A percentile compares a stretch with the other conserved stretches of the same genome.
Evolutionary conservation across 192 early-diverging fungal species (phyloP).

Genomic region (Paraglomus brasilianum): DNA sequence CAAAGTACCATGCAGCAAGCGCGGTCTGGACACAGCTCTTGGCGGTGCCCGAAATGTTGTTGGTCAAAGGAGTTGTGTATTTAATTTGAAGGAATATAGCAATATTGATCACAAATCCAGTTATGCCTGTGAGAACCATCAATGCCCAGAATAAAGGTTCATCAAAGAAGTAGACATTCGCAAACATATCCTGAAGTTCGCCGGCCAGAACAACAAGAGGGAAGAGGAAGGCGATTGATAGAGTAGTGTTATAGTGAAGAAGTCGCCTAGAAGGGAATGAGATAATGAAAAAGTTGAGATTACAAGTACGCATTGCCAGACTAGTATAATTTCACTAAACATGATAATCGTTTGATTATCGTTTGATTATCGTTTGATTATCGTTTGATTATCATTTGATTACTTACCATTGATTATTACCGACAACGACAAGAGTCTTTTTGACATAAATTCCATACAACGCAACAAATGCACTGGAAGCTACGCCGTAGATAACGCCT

Average conservation of each 20-base stretch:
- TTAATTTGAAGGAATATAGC: conserved; percentile 73
- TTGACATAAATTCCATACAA: conserved; percentile 71
- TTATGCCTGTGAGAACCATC: conserved; percentile 61
- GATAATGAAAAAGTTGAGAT: neutral
- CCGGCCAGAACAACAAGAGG: conserved; percentile 61
- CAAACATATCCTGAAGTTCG: conserved; percentile 51
- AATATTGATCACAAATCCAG: conserved; percentile 66
- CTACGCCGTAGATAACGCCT: conserved; percentile 63
- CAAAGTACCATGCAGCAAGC: conserved; percentile 59
- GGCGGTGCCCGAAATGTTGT: conserved; percentile 68
- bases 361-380: no score
- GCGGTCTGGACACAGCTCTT: conserved; percentile 68
- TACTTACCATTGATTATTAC: conserved; percentile 65
- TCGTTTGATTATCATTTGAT: neutral
- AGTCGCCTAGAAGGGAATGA: conserved; percentile 46
- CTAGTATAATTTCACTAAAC: neutral
- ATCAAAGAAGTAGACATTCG: conserved; percentile 46
- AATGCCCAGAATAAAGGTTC: conserved; percentile 57
- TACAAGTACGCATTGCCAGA: neutral
- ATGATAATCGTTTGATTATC: neutral
- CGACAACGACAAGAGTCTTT: conserved; percentile 58
- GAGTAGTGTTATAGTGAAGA: conserved; percentile 65
- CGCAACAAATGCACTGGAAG: conserved; percentile 63
- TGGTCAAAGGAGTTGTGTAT: conserved; percentile 65
- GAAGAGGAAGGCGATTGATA: conserved; percentile 56